phyloP scores from a whole-genome alignment of 2,329 filamentous ascomycete genomes.

The Fusarium lateritium region DNA sequence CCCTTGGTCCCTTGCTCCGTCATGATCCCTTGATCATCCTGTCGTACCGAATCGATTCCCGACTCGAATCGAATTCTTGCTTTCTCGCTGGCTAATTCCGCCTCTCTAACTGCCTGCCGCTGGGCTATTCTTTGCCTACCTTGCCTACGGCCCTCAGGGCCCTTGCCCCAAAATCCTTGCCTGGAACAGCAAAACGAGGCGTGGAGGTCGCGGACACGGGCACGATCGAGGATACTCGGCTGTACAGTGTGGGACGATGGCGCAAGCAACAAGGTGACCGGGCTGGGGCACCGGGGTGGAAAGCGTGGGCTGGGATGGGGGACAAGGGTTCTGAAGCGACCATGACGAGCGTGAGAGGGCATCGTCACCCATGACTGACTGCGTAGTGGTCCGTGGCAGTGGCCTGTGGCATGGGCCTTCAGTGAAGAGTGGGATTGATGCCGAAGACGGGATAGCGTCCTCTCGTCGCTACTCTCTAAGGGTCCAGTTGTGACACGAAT shows the following conservation, averaged over 20 bases:
- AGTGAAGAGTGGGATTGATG: slow-evolving; percentile 43
- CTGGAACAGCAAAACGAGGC: slow-evolving; percentile 47
- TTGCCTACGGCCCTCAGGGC: slow-evolving; percentile 23
- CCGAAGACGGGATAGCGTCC: slow-evolving; percentile 39
- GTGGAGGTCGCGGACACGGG: slow-evolving; percentile 48
- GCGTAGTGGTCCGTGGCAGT: slow-evolving; percentile 31
- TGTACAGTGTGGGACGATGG: slow-evolving; percentile 53
- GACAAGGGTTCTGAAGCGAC: slow-evolving; percentile 45
- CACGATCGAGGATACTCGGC: slow-evolving; percentile 49
- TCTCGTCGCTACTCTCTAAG: slow-evolving; percentile 27
- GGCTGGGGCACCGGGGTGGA: slow-evolving; percentile 45
- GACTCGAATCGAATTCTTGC: slow-evolving; percentile 35
- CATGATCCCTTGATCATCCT: slow-evolving; percentile 37
- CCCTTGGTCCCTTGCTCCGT: slow-evolving; percentile 31
- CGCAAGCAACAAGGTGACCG: slow-evolving; percentile 48
- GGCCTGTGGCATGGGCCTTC: slow-evolving; percentile 36
- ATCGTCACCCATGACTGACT: slow-evolving; percentile 36
- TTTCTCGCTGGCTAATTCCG: slow-evolving; percentile 36
- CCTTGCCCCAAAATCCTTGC: slow-evolving; percentile 34
- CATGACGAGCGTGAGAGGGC: slow-evolving; percentile 48
- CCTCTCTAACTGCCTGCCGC: slow-evolving; percentile 23
- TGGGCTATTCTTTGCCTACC: slow-evolving; percentile 30
- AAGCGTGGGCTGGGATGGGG: slow-evolving; percentile 42
- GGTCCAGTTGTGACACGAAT: slow-evolving; percentile 30
- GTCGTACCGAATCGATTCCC: slow-evolving; percentile 38